Base-by-base conservation (phyloP, 768 basidiomycete genomes). In the Basidioascus undulatus region DNA sequence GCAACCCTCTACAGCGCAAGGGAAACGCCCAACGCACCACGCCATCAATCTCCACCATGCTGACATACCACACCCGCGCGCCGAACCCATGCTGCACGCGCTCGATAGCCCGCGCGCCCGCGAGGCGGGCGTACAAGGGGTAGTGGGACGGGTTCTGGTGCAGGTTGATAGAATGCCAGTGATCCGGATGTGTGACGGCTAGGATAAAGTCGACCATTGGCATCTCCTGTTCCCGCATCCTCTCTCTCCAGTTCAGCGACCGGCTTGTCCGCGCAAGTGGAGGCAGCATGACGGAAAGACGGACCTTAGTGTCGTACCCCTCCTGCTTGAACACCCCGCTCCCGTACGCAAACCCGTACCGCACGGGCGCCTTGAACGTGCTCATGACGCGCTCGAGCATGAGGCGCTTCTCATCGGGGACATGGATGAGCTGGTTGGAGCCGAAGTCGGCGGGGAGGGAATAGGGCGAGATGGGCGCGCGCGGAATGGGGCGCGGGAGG, bases 171-270 rank as follows among this genome's bases (percentile, higher is more conserved):
- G 74, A 79, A 57, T 96, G 92, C 65, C 87, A 98, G 53, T 92
- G 83, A 11, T 68, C 69, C 0, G 92, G 67, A 50, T 92, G 84
- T 2, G 83, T 81, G 34, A 94, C 89, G 0, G 86, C 87, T 56
- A 98, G 82, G 58, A 98, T 70, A 52, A 96, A 92, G 59, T 98
- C 92, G 18, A 94, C 69, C 78, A 96, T 81, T 0, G 86, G 86
- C 32, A 59, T 53, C 16, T 62, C 52, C 52, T 61, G 36, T 12
- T 21, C 36, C 30, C 55, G 46, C 44, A 51, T 47, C 44, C 44
- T 15, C 44, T 39, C 19, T 44, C 42, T 35, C 49, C 32, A 6
- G 21, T 30, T 8, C 20, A 9, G 27, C 7, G 6, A 6, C 32
- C 27, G 26, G 20, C 36, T 18, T 6, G 18, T n/a, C 19, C 20